Evolutionary conservation across 2,329 filamentous ascomycete genomes (phyloP).

Genomic region (Exophiala mesophila): DNA sequence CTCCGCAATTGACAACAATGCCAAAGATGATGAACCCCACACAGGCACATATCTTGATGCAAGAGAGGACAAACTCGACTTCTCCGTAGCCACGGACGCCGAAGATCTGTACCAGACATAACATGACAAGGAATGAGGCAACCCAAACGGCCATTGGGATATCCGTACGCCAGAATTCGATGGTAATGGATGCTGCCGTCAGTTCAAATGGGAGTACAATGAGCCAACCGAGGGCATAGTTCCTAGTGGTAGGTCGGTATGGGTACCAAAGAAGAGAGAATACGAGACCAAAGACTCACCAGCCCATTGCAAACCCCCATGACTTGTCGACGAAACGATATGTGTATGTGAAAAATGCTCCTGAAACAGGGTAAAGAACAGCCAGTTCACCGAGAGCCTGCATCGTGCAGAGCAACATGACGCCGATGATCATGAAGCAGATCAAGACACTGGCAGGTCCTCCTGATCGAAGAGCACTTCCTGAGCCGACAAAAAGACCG

Average conservation of each 20-base stretch:
- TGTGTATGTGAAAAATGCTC: constrained; percentile 68
- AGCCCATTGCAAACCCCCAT: constrained; percentile 41
- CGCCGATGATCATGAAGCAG: constrained; percentile 52
- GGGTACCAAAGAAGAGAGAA: constrained; percentile 11
- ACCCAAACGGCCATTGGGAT: constrained; percentile 46
- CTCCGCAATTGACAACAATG: constrained; percentile 64
- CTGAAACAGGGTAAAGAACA: constrained; percentile 67
- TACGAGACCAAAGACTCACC: constrained; percentile 28
- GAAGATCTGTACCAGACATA: constrained; percentile 72
- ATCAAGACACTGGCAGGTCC: constrained; percentile 36
- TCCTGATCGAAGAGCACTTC: constrained; percentile 32
- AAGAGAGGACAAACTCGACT: constrained; percentile 73
- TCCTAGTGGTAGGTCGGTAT: constrained; percentile 5
- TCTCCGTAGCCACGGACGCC: constrained; percentile 80
- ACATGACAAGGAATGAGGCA: constrained; percentile 65
- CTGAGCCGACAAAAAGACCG: constrained; percentile 37
- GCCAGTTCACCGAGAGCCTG: constrained; percentile 71
- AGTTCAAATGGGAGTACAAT: constrained; percentile 25
- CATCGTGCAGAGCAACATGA: constrained; percentile 49
- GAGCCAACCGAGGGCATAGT: constrained; percentile 19
- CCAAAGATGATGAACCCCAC: constrained; percentile 65
- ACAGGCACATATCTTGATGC: constrained; percentile 73
- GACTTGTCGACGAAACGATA: constrained; percentile 52
- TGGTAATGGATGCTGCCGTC: constrained; percentile 22
- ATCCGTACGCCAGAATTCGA: constrained; percentile 23